Base-by-base conservation (phyloP, 2,329 filamentous ascomycete species). In the Furcasterigmium sp. region DNA sequence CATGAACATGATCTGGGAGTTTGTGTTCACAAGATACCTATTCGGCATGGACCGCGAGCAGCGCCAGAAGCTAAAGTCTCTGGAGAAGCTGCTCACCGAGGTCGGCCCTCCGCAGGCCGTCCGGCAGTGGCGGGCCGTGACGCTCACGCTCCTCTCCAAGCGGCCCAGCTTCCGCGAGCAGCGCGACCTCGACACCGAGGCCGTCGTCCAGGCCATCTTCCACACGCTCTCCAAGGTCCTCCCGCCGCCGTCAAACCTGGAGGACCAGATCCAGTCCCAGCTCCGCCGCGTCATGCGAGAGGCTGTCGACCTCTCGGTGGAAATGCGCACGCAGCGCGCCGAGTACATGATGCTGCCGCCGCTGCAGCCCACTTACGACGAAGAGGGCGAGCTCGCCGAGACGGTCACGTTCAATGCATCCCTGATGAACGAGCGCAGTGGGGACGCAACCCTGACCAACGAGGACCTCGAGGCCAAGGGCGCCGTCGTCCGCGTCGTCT, bases 1-100 rank as follows among this genome's bases (percentile, higher is more conserved):
- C 44, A 97, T 97, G 91, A 93, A 87, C 48, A 96, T 98, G 90
- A 84, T 98, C 41, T 98, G 91, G 91, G 93, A 98, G 65, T 96
- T 94, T 59, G 84, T 98, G 60, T 98, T 98, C 61, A 96, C 91
- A 8, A 83, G 93, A 51, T 98, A 98, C 63, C 82, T 98, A 20
- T 98, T 98, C 62, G 93, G 93, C 56, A 95, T 98, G 89, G 93
- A 98, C 62, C 81, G 91, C 55, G 93, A 97, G 65, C 93, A 98
- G 67, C 82, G 93, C 55, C 91, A 97, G 65, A 97, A 97, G 67
- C 84, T 98, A 62, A 97, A 98, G 70, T 83, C 86, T 26, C 78
- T 98, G 8, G 94, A 98, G 69, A 96, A 95, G 72, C 84, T 87
- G 30, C 76, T 98, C 23, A 78, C 79, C 17, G 93, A 98, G 60